phyloP scores from a whole-genome alignment of 345 rosid species.

The Salix caprea region DNA sequence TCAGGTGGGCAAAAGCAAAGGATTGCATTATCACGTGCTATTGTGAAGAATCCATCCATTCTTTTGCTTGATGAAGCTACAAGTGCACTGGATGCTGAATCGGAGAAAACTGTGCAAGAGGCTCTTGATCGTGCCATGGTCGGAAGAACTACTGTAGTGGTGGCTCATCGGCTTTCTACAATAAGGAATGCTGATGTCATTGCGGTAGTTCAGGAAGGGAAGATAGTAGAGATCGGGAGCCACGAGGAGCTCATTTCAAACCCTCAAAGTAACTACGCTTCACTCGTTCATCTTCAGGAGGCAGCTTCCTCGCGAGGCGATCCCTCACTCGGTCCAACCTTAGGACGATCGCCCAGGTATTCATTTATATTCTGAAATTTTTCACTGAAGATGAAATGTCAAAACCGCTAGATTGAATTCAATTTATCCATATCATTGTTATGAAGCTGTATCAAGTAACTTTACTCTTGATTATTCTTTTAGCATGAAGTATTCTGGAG shows the following conservation, averaged over 20 bases:
- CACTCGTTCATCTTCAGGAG: constrained; percentile 82
- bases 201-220: constrained; percentile 73
- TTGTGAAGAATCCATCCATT: constrained; percentile 81
- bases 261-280: constrained; percentile 57
- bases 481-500: constrained; percentile 60
- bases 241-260: constrained; percentile 77
- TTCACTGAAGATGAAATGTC: not conserved
- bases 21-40: constrained; percentile 85
- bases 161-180: constrained; percentile 92
- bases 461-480: not conserved
- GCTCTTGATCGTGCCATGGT: constrained; percentile 92
- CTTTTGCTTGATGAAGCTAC: constrained; percentile 96
- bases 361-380: not conserved
- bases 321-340: constrained; percentile 50
- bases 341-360: constrained; percentile 71
- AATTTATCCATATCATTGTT: not conserved
- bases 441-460: not conserved
- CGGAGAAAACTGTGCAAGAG: constrained; percentile 93
- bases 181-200: constrained; percentile 83
- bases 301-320: constrained; percentile 55
- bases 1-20: constrained; percentile 98
- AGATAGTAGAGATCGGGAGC: constrained; percentile 82
- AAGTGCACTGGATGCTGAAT: constrained; percentile 90
- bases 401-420: not conserved
- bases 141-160: constrained; percentile 85